phyloP scores from a whole-genome alignment of 192 early-diverging fungal genomes.

The Umbelopsis sp. region DNA sequence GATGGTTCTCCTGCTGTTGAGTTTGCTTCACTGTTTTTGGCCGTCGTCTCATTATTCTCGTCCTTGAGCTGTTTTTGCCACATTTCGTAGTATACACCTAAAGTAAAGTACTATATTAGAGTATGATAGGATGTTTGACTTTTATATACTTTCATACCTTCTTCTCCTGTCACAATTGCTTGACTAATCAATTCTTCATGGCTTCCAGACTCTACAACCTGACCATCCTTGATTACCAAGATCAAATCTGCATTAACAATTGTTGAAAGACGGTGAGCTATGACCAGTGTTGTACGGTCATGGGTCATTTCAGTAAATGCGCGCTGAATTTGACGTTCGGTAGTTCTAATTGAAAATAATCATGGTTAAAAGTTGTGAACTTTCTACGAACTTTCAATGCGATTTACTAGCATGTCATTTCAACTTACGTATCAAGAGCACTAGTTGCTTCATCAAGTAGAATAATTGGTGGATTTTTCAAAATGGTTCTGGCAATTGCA shows the following conservation, averaged over 20 bases:
- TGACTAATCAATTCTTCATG: slow-evolving; percentile 73
- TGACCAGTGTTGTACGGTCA: slow-evolving; percentile 84
- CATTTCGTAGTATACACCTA: slow-evolving; percentile 85
- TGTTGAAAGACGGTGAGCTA: slow-evolving; percentile 86
- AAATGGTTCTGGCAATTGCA: slow-evolving; percentile 81
- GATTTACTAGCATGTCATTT: no score
- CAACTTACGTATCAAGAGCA: slow-evolving; percentile 77
- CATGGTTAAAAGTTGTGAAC: no score
- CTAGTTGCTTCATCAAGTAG: slow-evolving; percentile 90
- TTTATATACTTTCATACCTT: slow-evolving; percentile 29
- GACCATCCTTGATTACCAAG: slow-evolving; percentile 80
- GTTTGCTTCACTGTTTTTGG: slow-evolving; percentile 7
- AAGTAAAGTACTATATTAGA: background rate
- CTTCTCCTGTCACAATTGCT: slow-evolving; percentile 36
- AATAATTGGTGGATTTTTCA: slow-evolving; percentile 69
- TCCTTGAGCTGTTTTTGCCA: slow-evolving; percentile 89
- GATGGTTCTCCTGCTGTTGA: background rate
- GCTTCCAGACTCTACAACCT: slow-evolving; percentile 80
- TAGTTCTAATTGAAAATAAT: slow-evolving; percentile 27
- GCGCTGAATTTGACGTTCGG: slow-evolving; percentile 80
- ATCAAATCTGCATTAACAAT: slow-evolving; percentile 86
- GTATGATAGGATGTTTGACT: background rate
- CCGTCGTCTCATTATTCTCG: slow-evolving; percentile 35
- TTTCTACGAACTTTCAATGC: slow-evolving; percentile 43
- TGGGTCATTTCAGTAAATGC: slow-evolving; percentile 75